Conservation (phyloP, 2,329 filamentous ascomycete genomes). For the Pyricularia pennisetigena region DNA sequence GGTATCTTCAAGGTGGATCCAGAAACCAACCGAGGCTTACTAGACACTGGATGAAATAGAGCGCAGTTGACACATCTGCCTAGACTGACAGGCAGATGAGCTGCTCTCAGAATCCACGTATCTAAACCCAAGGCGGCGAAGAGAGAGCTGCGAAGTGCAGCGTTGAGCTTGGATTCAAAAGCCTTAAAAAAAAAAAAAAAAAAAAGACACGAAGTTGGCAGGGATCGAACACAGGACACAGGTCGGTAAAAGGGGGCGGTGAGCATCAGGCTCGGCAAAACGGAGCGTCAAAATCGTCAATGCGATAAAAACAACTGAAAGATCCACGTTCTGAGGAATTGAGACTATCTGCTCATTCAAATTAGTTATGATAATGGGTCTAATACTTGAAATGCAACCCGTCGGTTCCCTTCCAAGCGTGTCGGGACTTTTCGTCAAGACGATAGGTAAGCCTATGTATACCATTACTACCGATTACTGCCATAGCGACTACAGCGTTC, state of each 20-base stretch:
- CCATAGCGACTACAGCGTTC: too few relatives aligned
- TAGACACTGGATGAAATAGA: background rate
- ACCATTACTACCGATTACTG: too few relatives aligned
- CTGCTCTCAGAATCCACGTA: background rate
- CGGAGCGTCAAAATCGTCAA: too few relatives aligned
- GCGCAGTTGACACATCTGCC: background rate
- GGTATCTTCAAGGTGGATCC: background rate
- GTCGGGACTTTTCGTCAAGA: too few relatives aligned
- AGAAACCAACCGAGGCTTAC: background rate
- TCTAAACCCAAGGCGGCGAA: background rate
- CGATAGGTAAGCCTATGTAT: too few relatives aligned
- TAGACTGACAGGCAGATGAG: background rate
- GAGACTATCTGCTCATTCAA: too few relatives aligned
- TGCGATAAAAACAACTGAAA: too few relatives aligned
- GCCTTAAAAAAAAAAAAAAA: too few relatives aligned
- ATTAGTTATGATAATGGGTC: too few relatives aligned
- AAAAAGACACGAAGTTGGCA: background rate
- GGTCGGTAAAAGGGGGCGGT: background rate
- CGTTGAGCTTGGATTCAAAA: background rate
- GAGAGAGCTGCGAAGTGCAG: background rate
- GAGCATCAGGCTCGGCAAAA: background rate
- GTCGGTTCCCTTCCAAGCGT: too few relatives aligned
- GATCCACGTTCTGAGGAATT: too few relatives aligned
- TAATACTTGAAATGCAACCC: too few relatives aligned
- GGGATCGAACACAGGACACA: background rate